Percentiles rank a stretch among this genome's conserved stretches.
phyloP scores from a whole-genome alignment of 805 yeast genomes.

The Saccharomycodes ludwigii region DNA sequence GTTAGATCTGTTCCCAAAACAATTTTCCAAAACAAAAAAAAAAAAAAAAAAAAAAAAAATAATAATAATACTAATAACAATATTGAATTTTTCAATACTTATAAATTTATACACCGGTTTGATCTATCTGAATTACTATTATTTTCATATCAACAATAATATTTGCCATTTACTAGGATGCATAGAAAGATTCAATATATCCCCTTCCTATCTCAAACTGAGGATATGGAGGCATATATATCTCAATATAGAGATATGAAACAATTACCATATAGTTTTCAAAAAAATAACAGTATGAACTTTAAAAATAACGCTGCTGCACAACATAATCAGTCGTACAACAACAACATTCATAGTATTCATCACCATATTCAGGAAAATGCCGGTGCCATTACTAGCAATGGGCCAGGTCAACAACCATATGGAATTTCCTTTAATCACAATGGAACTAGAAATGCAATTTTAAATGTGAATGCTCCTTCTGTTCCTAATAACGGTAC shows the following conservation, averaged over 20 bases:
- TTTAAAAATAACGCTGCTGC: constrained; percentile 1
- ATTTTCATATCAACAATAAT: too few species aligned
- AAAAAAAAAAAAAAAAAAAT: too few species aligned
- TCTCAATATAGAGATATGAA: constrained; percentile 17
- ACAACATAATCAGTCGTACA: constrained; percentile 1
- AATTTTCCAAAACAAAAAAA: too few species aligned
- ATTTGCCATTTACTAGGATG: too few species aligned
- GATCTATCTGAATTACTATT: not conserved
- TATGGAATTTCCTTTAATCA: constrained; percentile 1
- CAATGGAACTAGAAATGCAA: too few species aligned
- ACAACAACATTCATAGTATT: constrained; percentile 3
- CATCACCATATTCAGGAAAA: constrained; percentile 5
- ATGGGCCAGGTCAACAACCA: constrained; percentile 1
- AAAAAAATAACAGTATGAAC: constrained; percentile 1
- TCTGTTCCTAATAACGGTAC: constrained; percentile 6
- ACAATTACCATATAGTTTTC: constrained; percentile 8
- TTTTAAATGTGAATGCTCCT: constrained; percentile 1
- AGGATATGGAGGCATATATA: constrained; percentile 22
- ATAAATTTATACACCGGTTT: too few species aligned
- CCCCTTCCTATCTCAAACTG: constrained; percentile 24
- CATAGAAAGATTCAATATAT: constrained; percentile 8
- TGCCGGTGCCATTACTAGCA: not conserved
- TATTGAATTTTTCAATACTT: too few species aligned
- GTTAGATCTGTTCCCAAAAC: too few species aligned
- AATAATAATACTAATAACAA: too few species aligned